Base-by-base conservation (phyloP, 2,329 filamentous ascomycete genomes). In the Claviceps sp. region DNA sequence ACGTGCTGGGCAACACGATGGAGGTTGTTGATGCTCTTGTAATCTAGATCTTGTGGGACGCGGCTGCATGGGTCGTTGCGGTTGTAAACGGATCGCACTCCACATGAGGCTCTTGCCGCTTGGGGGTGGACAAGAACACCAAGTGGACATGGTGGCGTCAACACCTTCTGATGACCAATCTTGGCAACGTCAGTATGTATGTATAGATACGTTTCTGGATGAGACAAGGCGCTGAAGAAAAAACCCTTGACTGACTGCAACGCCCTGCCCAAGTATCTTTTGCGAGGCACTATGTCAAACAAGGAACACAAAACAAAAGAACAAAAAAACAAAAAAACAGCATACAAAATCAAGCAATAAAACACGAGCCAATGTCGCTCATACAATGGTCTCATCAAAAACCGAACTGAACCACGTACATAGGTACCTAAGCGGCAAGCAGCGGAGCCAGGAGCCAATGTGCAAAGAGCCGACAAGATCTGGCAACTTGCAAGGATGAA, bases 91-190 rank as follows among this genome's bases (percentile, higher is more conserved):
- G 55, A 53, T 52, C 56, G 37, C 55, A 43, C 55, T 56, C 56
- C 56, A 57, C 56, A 54, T 57, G 56, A 57, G 56, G 55, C 56
- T 57, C 56, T 57, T 53, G 52, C 26, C 44, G 44, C 44, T 47
- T 34, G 43, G 24, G 40, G 19, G 41, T 24, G 41, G 19, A 43
- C 41, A 26, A 44, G 42, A 44, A 44, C 24, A 44, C 24, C 42
- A 26, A 13, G 11, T 24, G 42, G 19, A 26, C 11, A 44, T 44
- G 42, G 42, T 44, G 42, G 42, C 42, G 42, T 44, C 42, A 44
- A 44, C 19, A 22, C 19, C 22, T 44, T 44, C 19, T 14, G 22
- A 44, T 44, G 19, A 26, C 19, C 41, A 22, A 43, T 19, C 19
- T 43, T 43, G 17, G 7, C 16, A 41, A 43, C 19, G 41, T 43